Percentiles rank a stretch among this genome's conserved stretches.
Evolutionary conservation across 768 basidiomycete genomes (phyloP).

Genomic region (Suillus ampliporus): DNA sequence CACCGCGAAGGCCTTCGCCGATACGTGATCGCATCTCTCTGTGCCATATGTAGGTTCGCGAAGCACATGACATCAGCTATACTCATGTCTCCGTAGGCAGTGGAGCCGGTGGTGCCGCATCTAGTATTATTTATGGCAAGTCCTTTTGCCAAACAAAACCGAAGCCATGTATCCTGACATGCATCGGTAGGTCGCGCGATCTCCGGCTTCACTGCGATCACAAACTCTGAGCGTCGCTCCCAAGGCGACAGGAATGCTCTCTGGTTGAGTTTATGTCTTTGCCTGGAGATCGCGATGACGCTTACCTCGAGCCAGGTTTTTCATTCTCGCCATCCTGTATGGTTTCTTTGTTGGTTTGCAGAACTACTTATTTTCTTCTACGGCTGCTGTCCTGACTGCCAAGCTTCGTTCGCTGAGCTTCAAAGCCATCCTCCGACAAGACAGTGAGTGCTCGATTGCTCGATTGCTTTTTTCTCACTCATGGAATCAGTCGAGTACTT

Average conservation of each 20-base stretch:
- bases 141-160: constrained; percentile 15
- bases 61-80: background rate
- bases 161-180: background rate
- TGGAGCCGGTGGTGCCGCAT: constrained; percentile 37
- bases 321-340: constrained; percentile 44
- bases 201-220: constrained; percentile 17
- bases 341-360: constrained; percentile 43
- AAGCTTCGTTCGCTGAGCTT: constrained; percentile 47
- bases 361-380: constrained; percentile 38
- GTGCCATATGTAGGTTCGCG: constrained; percentile 34
- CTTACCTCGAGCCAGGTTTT: constrained; percentile 38
- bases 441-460: constrained; percentile 39
- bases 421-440: constrained; percentile 49
- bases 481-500: constrained; percentile 39
- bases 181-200: background rate
- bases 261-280: constrained; percentile 28
- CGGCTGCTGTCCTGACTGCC: constrained; percentile 45
- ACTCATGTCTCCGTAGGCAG: constrained; percentile 10
- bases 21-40: constrained; percentile 44
- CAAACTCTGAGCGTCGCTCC: constrained; percentile 4
- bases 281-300: constrained; percentile 32
- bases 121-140: constrained; percentile 40
- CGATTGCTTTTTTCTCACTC: no score
- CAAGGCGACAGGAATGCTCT: constrained; percentile 8
- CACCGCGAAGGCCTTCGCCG: constrained; percentile 42